Evolutionary conservation across 306 rosid species (phyloP).

Genomic region (Quercus ilex): DNA sequence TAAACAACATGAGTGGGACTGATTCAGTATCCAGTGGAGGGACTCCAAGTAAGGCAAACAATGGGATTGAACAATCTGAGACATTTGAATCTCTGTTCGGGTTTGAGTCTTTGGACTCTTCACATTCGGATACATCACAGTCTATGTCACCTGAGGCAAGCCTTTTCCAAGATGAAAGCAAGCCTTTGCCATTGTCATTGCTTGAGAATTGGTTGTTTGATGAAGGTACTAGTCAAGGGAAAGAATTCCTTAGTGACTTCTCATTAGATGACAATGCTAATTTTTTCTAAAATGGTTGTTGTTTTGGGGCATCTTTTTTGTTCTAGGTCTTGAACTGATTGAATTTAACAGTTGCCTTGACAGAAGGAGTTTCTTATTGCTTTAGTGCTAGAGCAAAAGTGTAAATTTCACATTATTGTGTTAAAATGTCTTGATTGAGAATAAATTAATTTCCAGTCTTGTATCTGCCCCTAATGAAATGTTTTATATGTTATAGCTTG

Average conservation of each 20-base stretch:
- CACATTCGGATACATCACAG: conserved; percentile 57
- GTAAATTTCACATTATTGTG: conserved; percentile 13
- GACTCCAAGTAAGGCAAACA: conserved; percentile 22
- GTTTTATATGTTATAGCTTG: not conserved
- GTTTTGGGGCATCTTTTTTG: conserved; percentile 7
- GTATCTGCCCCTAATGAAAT: not conserved
- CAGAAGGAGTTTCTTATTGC: conserved; percentile 7
- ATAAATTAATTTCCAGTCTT: not conserved
- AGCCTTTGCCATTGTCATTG: conserved; percentile 53
- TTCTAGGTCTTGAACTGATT: conserved; percentile 26
- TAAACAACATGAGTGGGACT: conserved; percentile 26
- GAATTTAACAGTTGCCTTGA: conserved; percentile 15
- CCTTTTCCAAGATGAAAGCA: conserved; percentile 58
- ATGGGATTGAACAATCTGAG: conserved; percentile 27
- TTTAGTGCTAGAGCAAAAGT: conserved; percentile 17
- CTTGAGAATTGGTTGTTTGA: conserved; percentile 90
- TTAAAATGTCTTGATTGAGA: not conserved
- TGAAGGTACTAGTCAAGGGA: conserved; percentile 52
- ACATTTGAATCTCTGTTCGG: conserved; percentile 50
- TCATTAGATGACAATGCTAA: conserved; percentile 21
- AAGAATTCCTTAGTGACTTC: conserved; percentile 32
- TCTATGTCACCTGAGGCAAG: conserved; percentile 51
- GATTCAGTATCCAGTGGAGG: conserved; percentile 62
- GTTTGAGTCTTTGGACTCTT: conserved; percentile 56
- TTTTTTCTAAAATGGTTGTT: conserved; percentile 26